Evolutionary conservation across 2,329 filamentous ascomycete genomes (phyloP), one percentile per base, ranked within the genome.

Genomic region (Colletotrichum zoysiae): DNA sequence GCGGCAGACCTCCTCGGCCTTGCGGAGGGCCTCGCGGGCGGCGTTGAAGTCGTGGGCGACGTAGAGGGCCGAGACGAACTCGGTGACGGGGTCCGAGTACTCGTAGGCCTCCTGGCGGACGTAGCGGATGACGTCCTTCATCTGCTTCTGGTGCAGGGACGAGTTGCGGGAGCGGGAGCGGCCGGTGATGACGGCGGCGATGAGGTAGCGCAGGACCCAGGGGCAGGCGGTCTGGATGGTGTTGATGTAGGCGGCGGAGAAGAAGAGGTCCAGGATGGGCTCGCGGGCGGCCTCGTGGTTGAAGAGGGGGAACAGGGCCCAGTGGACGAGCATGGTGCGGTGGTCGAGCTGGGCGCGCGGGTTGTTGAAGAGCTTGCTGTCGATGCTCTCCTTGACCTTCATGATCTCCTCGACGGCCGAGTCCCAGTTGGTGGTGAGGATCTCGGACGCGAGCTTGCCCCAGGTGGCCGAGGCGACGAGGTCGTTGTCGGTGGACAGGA

Each of bases 251-350:
- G 94, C 90, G 75, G 95, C 93, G 75, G 93, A 97, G 90, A 99
- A 98, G 89, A 98, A 96, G 82, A 98, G 91, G 78, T 99, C 96
- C 80, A 96, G 94, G 78, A 99, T 89, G 77, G 90, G 90, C 81
- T 99, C 96, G 79, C 95, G 94, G 71, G 94, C 94, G 76, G 91
- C 88, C 79, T 98, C 95, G 86, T 94, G 92, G 90, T 99, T 98
- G 90, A 98, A 99, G 86, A 98, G 95, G 74, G 96, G 95, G 90
- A 98, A 99, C 74, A 99, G 91, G 57, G 94, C 92, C 95, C 96
- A 99, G 92, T 99, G 96, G 78, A 97, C 93, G 79, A 99, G 88
- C 94, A 95, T 97, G 71, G 95, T 97, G 81, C 96, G 94, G 88
- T 98, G 95, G 82, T 95, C 92, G 74, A 99, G 92, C 86, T 99